Evolutionary conservation across 169 alveolate species (phyloP).

Genomic region (Eimeria acervulina): DNA sequence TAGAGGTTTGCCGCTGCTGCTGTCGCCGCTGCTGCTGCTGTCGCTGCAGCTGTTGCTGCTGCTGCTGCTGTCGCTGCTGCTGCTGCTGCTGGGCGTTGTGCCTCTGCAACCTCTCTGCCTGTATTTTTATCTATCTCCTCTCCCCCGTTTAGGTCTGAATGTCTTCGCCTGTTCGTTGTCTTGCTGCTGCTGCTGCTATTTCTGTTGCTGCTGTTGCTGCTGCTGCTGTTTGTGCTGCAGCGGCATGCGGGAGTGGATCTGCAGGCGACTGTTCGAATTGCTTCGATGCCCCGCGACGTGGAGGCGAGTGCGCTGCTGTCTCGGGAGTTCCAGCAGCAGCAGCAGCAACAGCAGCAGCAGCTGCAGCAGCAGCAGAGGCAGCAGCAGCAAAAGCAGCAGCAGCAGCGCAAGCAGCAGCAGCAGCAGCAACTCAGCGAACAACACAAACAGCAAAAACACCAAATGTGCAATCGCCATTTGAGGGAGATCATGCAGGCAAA

Average conservation of each 20-base stretch:
- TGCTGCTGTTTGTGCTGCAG: too few species aligned
- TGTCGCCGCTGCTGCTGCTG: slow-evolving; percentile 29
- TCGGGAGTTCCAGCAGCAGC: slow-evolving; percentile 56
- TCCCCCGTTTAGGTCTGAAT: too few species aligned
- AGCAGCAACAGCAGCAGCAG: too few species aligned
- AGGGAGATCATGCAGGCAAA: not conserved
- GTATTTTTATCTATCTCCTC: too few species aligned
- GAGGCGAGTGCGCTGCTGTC: slow-evolving; percentile 61
- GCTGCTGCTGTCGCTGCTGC: too few species aligned
- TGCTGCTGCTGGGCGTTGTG: too few species aligned
- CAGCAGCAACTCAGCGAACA: not conserved
- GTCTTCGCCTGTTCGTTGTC: too few species aligned
- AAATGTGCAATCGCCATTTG: not conserved
- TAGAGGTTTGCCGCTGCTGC: slow-evolving; percentile 27
- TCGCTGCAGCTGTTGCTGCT: not conserved
- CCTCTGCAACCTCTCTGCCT: too few species aligned
- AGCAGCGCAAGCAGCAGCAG: too few species aligned
- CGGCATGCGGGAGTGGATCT: slow-evolving; percentile 29
- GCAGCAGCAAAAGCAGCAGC: too few species aligned
- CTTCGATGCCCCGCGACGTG: slow-evolving; percentile 36
- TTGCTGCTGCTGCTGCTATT: too few species aligned
- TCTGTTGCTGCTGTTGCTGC: not conserved
- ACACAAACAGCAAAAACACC: slow-evolving; percentile 29
- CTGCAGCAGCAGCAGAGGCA: too few species aligned
- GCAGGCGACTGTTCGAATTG: slow-evolving; percentile 27